These are phyloP conservation scores for Aegilops bicornis DNA, from an alignment of 176 grass and related monocot species.

Conservation along the genomic window DNA sequence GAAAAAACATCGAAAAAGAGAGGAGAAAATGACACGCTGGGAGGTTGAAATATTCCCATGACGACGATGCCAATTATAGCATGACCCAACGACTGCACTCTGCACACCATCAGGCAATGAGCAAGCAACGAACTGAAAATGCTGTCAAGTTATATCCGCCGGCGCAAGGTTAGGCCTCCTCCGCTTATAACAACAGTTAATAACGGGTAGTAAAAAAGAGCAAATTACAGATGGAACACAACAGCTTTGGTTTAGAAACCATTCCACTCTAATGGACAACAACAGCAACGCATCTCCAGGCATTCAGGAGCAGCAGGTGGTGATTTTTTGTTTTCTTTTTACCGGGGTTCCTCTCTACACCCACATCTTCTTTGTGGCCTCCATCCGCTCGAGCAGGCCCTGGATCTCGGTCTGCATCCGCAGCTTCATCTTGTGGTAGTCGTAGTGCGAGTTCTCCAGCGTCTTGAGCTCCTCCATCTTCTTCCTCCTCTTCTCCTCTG, in stretches of 20 bases:
- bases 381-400: constrained; percentile 96
- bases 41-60: constrained; percentile 17
- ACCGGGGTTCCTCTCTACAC: constrained; percentile 43
- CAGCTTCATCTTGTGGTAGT: constrained; percentile 99
- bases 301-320: not conserved
- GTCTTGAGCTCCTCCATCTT: constrained; percentile 92
- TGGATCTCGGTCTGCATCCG: constrained; percentile 96
- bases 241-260: constrained; percentile 26
- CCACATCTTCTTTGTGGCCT: constrained; percentile 99
- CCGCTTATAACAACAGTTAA: constrained; percentile 20
- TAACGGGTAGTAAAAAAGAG: constrained; percentile 13
- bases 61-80: not conserved
- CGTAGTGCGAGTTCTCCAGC: constrained; percentile 79
- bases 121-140: constrained; percentile 36
- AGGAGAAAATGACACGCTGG: constrained; percentile 1
- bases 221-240: constrained; percentile 34
- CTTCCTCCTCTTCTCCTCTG: constrained; percentile 81
- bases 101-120: not conserved
- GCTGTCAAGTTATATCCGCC: constrained; percentile 25
- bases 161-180: constrained; percentile 37
- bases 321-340: not conserved
- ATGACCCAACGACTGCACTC: constrained; percentile 40
- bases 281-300: constrained; percentile 19
- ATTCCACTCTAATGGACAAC: constrained; percentile 36
- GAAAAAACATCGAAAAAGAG: not conserved